These are phyloP conservation scores for Pichia californica DNA, from an alignment of 805 yeast species.

Conservation along the genomic window DNA sequence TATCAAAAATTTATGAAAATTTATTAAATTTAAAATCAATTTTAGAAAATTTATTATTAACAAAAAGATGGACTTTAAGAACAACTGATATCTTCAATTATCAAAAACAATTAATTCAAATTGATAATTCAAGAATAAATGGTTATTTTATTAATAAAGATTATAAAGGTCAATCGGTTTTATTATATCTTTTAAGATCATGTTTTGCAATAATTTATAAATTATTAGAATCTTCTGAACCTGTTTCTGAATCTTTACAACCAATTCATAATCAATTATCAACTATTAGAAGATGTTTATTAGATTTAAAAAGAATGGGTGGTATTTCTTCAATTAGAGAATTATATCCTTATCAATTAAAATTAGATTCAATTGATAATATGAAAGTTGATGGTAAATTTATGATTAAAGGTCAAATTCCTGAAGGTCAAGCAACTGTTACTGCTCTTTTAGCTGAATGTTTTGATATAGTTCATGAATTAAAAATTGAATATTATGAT, in stretches of 20 bases:
- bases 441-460: slow-evolving; percentile 89
- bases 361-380: slow-evolving; percentile 84
- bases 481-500: slow-evolving; percentile 78
- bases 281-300: slow-evolving; percentile 83
- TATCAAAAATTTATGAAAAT: slow-evolving; percentile 55
- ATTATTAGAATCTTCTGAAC: slow-evolving; percentile 86
- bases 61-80: slow-evolving; percentile 96
- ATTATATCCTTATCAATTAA: slow-evolving; percentile 92
- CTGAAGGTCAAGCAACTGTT: slow-evolving; percentile 97
- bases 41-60: slow-evolving; percentile 76
- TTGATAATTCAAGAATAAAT: slow-evolving; percentile 65
- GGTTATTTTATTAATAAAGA: slow-evolving; percentile 43
- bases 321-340: slow-evolving; percentile 86
- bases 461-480: slow-evolving; percentile 86
- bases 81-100: slow-evolving; percentile 88
- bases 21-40: slow-evolving; percentile 62
- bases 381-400: slow-evolving; percentile 88
- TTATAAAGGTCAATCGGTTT: slow-evolving; percentile 51
- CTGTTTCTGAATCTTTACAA: slow-evolving; percentile 88
- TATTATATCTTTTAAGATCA: slow-evolving; percentile 75
- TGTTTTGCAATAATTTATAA: slow-evolving; percentile 89
- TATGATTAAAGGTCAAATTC: slow-evolving; percentile 78
- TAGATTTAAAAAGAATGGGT: slow-evolving; percentile 88
- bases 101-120: slow-evolving; percentile 63
- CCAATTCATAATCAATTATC: slow-evolving; percentile 90